Conservation (phyloP, 495 filamentous ascomycete species). For the Niebla homalea region DNA sequence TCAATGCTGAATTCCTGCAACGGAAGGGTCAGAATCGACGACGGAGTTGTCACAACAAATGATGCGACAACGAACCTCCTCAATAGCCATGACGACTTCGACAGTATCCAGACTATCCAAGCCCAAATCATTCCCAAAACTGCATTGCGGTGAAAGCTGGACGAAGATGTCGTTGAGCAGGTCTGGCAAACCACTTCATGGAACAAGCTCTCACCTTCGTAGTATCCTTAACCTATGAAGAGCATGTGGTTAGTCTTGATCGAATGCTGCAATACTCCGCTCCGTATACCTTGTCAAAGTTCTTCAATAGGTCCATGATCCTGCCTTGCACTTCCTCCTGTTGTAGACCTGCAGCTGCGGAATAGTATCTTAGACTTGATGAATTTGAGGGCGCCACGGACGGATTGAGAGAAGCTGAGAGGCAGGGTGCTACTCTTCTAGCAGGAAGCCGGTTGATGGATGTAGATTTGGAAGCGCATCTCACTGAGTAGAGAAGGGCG, state of each 20-base stretch:
- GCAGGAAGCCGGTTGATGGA: constrained; percentile 6
- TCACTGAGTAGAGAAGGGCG: constrained; percentile 55
- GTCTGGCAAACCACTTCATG: background rate
- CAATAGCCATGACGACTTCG: constrained; percentile 99
- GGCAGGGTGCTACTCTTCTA: constrained; percentile 29
- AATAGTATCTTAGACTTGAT: constrained; percentile 67
- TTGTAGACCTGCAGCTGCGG: constrained; percentile 59
- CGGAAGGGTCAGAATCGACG: constrained; percentile 13
- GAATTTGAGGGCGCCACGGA: constrained; percentile 41
- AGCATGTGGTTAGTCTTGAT: constrained; percentile 17
- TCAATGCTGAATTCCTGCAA: constrained; percentile 97
- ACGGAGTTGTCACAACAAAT: no score
- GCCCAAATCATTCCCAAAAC: constrained; percentile 93
- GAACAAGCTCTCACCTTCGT: constrained; percentile 45
- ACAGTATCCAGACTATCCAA: constrained; percentile 96
- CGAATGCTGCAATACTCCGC: background rate
- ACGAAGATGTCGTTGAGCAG: background rate
- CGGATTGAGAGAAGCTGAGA: constrained; percentile 34
- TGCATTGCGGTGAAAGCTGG: constrained; percentile 65
- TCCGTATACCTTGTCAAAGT: constrained; percentile 74
- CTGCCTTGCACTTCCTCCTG: constrained; percentile 81
- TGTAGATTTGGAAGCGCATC: constrained; percentile 15
- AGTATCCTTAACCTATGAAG: constrained; percentile 54
- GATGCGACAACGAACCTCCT: constrained; percentile 56
- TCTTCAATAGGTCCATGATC: constrained; percentile 81